Base-by-base conservation (phyloP, 2,329 filamentous ascomycete genomes). In the Sporothrix phasma region DNA sequence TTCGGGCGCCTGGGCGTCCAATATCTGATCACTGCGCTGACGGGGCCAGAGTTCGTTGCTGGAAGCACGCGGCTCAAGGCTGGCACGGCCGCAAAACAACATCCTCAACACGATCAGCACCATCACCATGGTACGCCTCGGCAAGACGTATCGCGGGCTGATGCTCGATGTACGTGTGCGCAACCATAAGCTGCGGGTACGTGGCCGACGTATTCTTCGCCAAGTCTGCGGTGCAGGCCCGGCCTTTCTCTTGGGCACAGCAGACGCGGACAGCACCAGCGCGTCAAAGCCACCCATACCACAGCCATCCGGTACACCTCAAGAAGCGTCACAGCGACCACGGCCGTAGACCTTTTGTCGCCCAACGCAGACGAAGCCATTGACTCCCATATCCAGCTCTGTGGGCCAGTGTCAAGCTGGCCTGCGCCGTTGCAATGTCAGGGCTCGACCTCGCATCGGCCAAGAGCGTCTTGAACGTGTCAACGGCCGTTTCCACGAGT, bases 31-130 rank as follows among this genome's bases (percentile, higher is more conserved):
- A 69, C 69, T 8, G 69, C 72, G 11, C 68, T 78, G 4, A 75
- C 76, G 1, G 77, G 77, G 0, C 72, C 76, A 2, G 77, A 79
- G 68, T 74, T 77, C 8, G 72, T 78, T 1, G 76, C 76, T 24
- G 77, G 77, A 3, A 79, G 77, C 66, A 79, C 77, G 3, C 71
- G 77, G 34, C 71, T 79, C 65, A 79, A 79, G 65, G 76, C 77
- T 1, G 77, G 77, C 26, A 79, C 75, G 0, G 76, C 75, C 0
- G 78, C 77, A 1, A 79, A 79, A 67, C 64, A 78, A 60, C n/a
- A 74, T 77, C 1, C 67, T 77, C 49, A 77, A 79, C 63, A 78
- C 78, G 76, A 66, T 78, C 1, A 78, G 75, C 63, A 77, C 76
- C 1, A 74, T 76, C 3, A 70, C 73, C n/a, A 77, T 77, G 76